A percentile compares a stretch with the other conserved stretches of the same genome.
Conservation (phyloP, 2,329 filamentous ascomycete genomes). For the Ploettnerulaceae sp. region DNA sequence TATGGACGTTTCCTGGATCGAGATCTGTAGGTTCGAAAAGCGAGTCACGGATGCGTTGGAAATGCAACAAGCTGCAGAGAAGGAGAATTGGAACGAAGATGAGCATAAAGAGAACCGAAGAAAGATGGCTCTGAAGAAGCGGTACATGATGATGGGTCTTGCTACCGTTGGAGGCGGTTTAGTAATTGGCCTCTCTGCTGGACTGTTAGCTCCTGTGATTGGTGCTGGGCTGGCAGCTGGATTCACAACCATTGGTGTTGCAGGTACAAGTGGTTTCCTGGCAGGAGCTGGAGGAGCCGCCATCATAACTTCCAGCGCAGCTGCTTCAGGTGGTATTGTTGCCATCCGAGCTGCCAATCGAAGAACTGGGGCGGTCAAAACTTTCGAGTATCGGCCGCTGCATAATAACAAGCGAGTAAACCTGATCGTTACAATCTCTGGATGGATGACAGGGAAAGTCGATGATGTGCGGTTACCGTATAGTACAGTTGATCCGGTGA, state of each 20-base stretch:
- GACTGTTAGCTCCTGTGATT: slow-evolving; percentile 86
- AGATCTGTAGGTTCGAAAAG: slow-evolving; percentile 96
- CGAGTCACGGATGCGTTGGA: slow-evolving; percentile 93
- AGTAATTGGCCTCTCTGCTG: slow-evolving; percentile 92
- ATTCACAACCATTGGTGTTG: slow-evolving; percentile 90
- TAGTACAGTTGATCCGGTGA: slow-evolving; percentile 93
- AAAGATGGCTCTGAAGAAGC: slow-evolving; percentile 74
- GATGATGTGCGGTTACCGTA: slow-evolving; percentile 94
- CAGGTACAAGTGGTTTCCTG: slow-evolving; percentile 82
- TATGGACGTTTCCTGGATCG: slow-evolving; percentile 80
- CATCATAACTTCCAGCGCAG: slow-evolving; percentile 85
- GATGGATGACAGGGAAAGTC: slow-evolving; percentile 97
- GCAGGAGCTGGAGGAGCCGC: slow-evolving; percentile 90
- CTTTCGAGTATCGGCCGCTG: slow-evolving; percentile 92
- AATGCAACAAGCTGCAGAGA: slow-evolving; percentile 92
- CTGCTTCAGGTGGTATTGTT: slow-evolving; percentile 80
- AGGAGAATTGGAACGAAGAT: slow-evolving; percentile 97
- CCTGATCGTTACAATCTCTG: slow-evolving; percentile 88
- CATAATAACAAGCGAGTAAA: slow-evolving; percentile 99
- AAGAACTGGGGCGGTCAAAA: slow-evolving; percentile 86
- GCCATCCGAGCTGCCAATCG: slow-evolving; percentile 80
- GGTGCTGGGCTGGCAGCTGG: slow-evolving; percentile 90
- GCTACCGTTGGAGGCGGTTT: slow-evolving; percentile 93
- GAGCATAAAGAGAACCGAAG: slow-evolving; percentile 84
- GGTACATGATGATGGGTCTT: slow-evolving; percentile 92